Conservation (phyloP, 805 yeast genomes). For the Wickerhamiella spandovensis region DNA sequence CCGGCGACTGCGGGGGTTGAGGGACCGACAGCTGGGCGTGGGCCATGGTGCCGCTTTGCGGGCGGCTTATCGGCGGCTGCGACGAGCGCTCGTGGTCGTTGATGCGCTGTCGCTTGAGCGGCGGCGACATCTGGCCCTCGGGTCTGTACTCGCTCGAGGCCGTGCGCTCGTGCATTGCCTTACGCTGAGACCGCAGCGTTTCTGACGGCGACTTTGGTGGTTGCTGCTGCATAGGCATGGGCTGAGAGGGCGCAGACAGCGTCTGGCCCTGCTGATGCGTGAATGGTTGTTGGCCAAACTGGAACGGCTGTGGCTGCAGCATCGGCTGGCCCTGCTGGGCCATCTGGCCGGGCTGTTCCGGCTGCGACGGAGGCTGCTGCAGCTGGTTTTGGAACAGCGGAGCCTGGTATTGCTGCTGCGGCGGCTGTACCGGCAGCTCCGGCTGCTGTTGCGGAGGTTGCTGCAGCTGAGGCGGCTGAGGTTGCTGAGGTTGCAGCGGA, state of each 20-base stretch:
- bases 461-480: not conserved
- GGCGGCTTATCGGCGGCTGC: not conserved
- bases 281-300: not conserved
- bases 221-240: not conserved
- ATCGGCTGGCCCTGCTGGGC: not conserved
- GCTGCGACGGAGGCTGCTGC: constrained; percentile 3
- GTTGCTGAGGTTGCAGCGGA: not conserved
- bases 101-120: constrained; percentile 1
- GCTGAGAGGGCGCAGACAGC: not conserved
- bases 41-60: not conserved
- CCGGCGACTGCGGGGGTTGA: constrained; percentile 6
- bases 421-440: not conserved
- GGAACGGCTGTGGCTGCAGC: constrained; percentile 2
- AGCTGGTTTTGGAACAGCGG: constrained; percentile 4
- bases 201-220: not conserved
- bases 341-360: too few relatives aligned
- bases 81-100: constrained; percentile 1
- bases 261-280: not conserved
- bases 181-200: not conserved
- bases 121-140: not conserved
- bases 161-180: not conserved
- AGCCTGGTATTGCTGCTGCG: constrained; percentile 1
- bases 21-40: not conserved
- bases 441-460: constrained; percentile 1
- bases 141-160: not conserved